Conservation (phyloP, 2,329 filamentous ascomycete genomes). For the Aspergillus caelatus region DNA sequence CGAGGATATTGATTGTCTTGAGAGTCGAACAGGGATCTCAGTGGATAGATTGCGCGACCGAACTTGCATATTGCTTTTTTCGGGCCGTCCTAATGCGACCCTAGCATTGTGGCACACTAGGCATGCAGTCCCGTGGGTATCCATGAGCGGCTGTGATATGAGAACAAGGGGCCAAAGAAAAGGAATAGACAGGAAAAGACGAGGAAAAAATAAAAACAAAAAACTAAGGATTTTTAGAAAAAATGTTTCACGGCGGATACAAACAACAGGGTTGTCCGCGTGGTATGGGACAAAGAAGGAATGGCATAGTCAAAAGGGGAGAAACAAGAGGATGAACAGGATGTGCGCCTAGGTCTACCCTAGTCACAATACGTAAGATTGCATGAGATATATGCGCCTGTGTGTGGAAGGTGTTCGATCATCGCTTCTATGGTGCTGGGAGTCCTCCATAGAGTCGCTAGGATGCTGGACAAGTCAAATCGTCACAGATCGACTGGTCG, state of each 20-base stretch:
- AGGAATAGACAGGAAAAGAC: neutral
- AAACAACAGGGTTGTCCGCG: neutral
- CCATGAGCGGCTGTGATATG: neutral
- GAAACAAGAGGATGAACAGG: neutral
- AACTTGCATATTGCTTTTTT: conserved; percentile 4
- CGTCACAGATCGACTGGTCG: conserved; percentile 1
- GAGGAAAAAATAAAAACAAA: neutral
- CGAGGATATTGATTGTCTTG: neutral
- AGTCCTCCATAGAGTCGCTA: neutral
- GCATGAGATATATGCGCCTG: neutral
- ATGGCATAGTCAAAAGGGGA: neutral
- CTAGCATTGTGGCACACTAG: neutral
- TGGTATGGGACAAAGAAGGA: neutral
- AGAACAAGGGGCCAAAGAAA: neutral
- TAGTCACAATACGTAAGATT: neutral
- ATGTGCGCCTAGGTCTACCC: neutral
- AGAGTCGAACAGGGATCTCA: neutral
- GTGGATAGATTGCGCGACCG: conserved; percentile 6
- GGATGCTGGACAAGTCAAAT: neutral
- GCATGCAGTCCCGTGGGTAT: neutral
- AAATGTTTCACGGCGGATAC: no score
- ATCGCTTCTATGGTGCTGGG: neutral
- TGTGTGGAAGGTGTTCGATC: neutral
- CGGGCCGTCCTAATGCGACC: neutral
- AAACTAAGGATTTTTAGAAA: neutral